Evolutionary conservation across 805 yeast species (phyloP).

Genomic region (Metschnikowia matae): DNA sequence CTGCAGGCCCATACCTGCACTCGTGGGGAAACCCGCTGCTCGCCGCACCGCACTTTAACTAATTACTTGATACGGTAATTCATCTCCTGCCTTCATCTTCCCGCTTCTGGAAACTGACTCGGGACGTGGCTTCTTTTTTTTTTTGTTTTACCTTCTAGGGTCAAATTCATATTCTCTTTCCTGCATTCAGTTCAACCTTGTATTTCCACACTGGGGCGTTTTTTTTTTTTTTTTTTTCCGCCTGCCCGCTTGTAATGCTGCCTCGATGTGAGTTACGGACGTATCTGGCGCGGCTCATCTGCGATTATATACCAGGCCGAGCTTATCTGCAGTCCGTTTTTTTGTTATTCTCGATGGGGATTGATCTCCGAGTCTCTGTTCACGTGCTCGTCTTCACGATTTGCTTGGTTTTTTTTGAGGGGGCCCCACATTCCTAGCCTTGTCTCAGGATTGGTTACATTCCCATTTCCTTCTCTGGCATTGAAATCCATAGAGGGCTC

Average conservation of each 20-base stretch:
- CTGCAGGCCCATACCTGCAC: neutral
- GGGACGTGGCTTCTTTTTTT: neutral
- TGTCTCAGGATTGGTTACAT: too few species aligned
- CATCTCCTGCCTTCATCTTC: neutral
- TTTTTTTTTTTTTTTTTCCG: too few species aligned
- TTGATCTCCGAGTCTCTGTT: too few species aligned
- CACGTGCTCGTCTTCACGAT: too few species aligned
- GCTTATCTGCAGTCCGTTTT: neutral
- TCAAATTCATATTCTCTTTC: too few species aligned
- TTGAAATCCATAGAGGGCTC: too few species aligned
- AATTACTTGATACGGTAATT: neutral
- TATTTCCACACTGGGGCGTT: too few species aligned
- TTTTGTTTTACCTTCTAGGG: neutral
- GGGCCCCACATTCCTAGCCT: too few species aligned
- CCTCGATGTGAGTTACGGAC: neutral
- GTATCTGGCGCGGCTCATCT: neutral
- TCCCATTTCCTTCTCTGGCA: too few species aligned
- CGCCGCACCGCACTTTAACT: neutral
- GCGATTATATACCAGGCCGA: neutral
- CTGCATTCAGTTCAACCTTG: too few species aligned
- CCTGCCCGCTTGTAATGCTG: neutral
- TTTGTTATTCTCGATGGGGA: too few species aligned
- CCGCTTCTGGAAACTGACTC: neutral
- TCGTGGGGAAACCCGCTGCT: conserved; percentile 1
- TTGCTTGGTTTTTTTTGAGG: too few species aligned